Percentiles rank a stretch among this genome's conserved stretches.
phyloP scores from a whole-genome alignment of 257 asterid species.

The Apocynum venetum region DNA sequence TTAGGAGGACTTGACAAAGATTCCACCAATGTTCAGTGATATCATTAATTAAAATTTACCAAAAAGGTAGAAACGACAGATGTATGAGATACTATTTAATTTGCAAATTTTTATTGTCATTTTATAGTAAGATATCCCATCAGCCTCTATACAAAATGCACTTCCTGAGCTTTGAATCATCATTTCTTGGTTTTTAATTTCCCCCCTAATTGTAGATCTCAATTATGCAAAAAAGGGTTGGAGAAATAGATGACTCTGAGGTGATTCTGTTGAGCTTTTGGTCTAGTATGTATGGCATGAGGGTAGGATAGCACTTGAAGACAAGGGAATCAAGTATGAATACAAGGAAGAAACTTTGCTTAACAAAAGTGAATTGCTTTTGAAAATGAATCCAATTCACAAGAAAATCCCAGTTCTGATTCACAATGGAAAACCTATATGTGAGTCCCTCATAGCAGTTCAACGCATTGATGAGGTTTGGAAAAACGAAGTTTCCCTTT shows the following conservation, averaged over 20 bases:
- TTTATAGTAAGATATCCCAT: neutral
- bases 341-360: conserved; percentile 14
- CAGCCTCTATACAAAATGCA: neutral
- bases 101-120: neutral
- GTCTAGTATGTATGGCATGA: conserved; percentile 22
- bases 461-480: conserved; percentile 35
- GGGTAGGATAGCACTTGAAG: conserved; percentile 22
- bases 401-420: conserved; percentile 32
- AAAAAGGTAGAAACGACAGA: neutral
- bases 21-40: too few relatives aligned
- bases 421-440: conserved; percentile 27
- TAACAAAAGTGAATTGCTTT: conserved; percentile 21
- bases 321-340: conserved; percentile 22
- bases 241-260: neutral
- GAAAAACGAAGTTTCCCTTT: neutral
- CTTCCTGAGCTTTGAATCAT: neutral
- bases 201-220: too few relatives aligned
- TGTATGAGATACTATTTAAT: neutral
- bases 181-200: too few relatives aligned
- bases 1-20: too few relatives aligned
- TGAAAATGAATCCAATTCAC: conserved; percentile 38
- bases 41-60: too few relatives aligned
- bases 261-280: conserved; percentile 21
- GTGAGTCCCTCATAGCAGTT: conserved; percentile 22
- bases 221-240: neutral